Base-by-base conservation (phyloP, 2,329 filamentous ascomycete genomes). In the Ceratocystis destructans region DNA sequence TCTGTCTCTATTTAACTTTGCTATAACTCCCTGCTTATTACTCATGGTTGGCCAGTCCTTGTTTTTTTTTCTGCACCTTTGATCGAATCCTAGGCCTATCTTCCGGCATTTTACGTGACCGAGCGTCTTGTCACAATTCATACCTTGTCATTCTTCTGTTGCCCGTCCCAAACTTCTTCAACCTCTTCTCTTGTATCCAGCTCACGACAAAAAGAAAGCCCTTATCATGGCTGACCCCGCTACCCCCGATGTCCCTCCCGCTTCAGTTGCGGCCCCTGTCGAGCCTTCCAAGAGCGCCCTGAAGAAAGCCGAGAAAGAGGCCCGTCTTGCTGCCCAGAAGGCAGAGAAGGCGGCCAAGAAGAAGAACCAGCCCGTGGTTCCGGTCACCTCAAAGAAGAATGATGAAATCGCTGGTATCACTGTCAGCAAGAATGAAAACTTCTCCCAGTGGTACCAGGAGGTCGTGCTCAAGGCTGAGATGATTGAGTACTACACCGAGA, bases 371-470 rank as follows among this genome's bases (percentile, higher is more conserved):
- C 77, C 81, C 31, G 76, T 84, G 28, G 80, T 82, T 44, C 77
- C 78, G 53, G 81, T 81, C 65, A 80, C 80, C 71, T 85, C 85
- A 77, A 84, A 85, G 77, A 84, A 85, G 77, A 72, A 77, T 8
- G 82, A 84, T 73, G 83, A 86, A 70, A 84, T 95, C 70, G 95
- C 94, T 72, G 92, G 92, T 70, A 96, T 96, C 73, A 94, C 92
- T 69, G 85, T 88, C 68, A 82, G 83, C 70, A 97, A 96, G 78
- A 80, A 87, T 62, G 87, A 89, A 61, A 90, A 97, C 78, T 94
- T 99, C 75, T 82, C 90, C 63, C 86, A 87, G 77, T 99, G 94
- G 94, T 99, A 99, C 78, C 90, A 96, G 78, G 93, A 99, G 78
- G 89, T 97, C 69, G 88, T 99, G 67, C 86, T 92, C 73, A 99